Percentiles rank a stretch among this genome's conserved stretches.
Conservation (phyloP, 768 basidiomycete species). For the Mycena latifolia region DNA sequence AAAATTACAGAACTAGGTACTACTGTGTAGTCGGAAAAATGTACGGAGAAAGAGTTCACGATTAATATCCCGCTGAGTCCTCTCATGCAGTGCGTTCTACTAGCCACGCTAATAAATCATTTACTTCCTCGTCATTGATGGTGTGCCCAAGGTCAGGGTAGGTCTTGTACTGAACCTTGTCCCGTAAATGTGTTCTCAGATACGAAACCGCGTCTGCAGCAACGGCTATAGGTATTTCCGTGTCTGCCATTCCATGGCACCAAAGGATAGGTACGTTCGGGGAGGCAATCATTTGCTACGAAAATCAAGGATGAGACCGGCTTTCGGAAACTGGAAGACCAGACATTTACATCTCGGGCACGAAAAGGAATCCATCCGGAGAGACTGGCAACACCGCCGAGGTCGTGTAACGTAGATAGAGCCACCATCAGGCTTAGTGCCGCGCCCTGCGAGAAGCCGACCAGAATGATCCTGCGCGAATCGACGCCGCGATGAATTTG, state of each 20-base stretch:
- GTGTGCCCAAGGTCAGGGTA: conserved; percentile 51
- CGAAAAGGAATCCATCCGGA: conserved; percentile 60
- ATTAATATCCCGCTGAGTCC: too few relatives aligned
- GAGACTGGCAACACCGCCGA: conserved; percentile 58
- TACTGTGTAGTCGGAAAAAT: too few relatives aligned
- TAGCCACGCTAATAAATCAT: conserved; percentile 42
- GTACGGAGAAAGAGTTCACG: too few relatives aligned
- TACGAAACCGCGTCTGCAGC: conserved; percentile 49
- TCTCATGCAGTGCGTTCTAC: conserved; percentile 20
- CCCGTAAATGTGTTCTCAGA: conserved; percentile 43
- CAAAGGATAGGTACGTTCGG: conserved; percentile 55
- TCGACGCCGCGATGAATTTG: conserved; percentile 53
- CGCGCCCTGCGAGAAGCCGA: conserved; percentile 60
- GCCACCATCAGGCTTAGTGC: conserved; percentile 53
- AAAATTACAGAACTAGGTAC: too few relatives aligned
- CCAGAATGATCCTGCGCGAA: conserved; percentile 51
- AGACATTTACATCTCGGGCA: conserved; percentile 47
- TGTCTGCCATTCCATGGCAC: conserved; percentile 55
- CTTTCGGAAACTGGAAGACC: background rate
- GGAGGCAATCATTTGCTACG: conserved; percentile 48
- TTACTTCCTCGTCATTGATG: conserved; percentile 48
- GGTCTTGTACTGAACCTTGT: conserved; percentile 40
- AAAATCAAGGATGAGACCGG: background rate
- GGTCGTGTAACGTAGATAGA: conserved; percentile 54
- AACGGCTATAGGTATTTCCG: conserved; percentile 50